Percentiles rank a stretch among this genome's conserved stretches.
Evolutionary conservation across 106 monocot species (phyloP).

Genomic region (Posidonia australis): DNA sequence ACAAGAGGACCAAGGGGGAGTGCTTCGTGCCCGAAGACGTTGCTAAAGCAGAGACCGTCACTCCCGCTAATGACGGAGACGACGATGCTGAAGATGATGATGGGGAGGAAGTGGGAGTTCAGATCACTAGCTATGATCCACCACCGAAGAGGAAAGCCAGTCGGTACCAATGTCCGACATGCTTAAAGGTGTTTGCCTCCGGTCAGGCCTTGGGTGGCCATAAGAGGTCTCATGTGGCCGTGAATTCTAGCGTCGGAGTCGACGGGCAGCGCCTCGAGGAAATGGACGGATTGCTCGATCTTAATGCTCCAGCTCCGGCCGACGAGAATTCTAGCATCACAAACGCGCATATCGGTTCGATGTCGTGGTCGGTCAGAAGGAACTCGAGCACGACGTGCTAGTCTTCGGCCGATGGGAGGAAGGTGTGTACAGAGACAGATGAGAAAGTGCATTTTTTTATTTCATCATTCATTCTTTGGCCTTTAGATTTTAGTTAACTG

Average conservation of each 20-base stretch:
- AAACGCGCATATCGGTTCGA: not conserved
- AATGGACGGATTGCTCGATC: conserved; percentile 18
- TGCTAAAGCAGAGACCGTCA: not conserved
- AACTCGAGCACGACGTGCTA: not conserved
- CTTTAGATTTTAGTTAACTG: not conserved
- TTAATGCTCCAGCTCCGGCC: conserved; percentile 19
- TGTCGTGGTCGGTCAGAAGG: not conserved
- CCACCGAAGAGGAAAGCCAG: not conserved
- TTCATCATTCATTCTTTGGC: not conserved
- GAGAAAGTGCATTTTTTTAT: not conserved
- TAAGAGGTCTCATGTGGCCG: conserved; percentile 24
- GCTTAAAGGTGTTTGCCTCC: conserved; percentile 24
- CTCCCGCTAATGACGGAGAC: not conserved
- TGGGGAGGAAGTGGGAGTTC: not conserved
- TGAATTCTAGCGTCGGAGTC: not conserved
- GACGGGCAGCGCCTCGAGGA: not conserved
- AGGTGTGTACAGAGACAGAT: conserved; percentile 7
- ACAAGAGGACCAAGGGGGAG: conserved; percentile 6
- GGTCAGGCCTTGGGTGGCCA: conserved; percentile 40
- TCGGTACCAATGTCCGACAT: conserved; percentile 13
- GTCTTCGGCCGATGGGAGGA: not conserved
- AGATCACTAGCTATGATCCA: not conserved
- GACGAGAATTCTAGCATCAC: conserved; percentile 15
- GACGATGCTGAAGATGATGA: not conserved
- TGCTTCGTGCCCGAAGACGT: not conserved